Evolutionary conservation across 208 protist species (phyloP).

Genomic region (Giardia duodenalis): DNA sequence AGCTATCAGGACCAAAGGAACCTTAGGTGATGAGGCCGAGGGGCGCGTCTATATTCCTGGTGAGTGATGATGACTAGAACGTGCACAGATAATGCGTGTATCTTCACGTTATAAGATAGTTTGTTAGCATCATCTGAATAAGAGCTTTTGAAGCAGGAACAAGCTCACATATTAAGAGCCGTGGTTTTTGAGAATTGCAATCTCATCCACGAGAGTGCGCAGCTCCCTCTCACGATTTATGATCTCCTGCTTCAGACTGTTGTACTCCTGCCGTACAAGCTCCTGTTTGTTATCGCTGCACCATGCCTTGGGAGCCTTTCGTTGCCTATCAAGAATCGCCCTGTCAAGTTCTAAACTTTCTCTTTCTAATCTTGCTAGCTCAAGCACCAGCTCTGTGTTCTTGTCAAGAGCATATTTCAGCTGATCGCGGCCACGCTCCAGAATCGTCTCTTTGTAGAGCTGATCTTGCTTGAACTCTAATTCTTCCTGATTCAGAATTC

Average conservation of each 20-base stretch:
- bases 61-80: background rate
- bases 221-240: slow-evolving; percentile 7
- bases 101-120: background rate
- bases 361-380: background rate
- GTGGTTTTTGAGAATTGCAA: slow-evolving; percentile 21
- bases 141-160: background rate
- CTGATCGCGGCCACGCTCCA: background rate
- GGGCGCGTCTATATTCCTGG: no score
- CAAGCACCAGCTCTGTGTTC: background rate
- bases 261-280: slow-evolving; percentile 20
- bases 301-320: slow-evolving; percentile 15
- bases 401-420: background rate
- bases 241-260: slow-evolving; percentile 18
- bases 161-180: background rate
- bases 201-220: slow-evolving; percentile 22
- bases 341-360: background rate
- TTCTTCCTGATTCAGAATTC: background rate
- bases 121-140: background rate
- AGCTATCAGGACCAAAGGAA: no score
- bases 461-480: background rate
- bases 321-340: background rate
- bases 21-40: no score
- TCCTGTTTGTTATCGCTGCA: slow-evolving; percentile 19
- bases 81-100: background rate
- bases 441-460: background rate